Base-by-base conservation (phyloP, 2,329 filamentous ascomycete species). In the Tolypocladium nubicola region DNA sequence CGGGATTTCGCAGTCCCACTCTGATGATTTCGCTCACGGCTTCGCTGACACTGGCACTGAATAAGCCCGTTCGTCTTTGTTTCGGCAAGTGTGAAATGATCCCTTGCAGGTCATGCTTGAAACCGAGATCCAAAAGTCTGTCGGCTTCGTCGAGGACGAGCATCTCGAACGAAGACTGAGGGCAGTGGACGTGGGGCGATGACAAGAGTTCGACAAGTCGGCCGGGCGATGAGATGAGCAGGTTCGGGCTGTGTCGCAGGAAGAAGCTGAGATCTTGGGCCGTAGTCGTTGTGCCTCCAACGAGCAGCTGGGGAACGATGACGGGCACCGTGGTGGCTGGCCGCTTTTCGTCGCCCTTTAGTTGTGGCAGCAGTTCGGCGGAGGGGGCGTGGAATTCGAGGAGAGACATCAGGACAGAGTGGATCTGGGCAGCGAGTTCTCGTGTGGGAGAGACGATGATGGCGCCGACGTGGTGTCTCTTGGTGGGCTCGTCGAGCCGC, bases 81-180 rank as follows among this genome's bases (percentile, higher is more conserved):
- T 99, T 99, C 0, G 94, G 94, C 7, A 99, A 75, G 19, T 88
- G 82, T 0, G 84, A 83, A 26, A 99, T 75, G 45, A 97, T 96
- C 57, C 85, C 89, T 64, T 94, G 90, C 35, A 99, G 73, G 63
- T 96, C 91, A 57, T 89, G 86, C 70, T 95, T 94, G 73, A 99
- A 97, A 7, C 95, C 94, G 26, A 97, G 80, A 72, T 99, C 94
- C 13, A 99, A 78, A 33, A 99, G 76, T 59, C 94, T 82, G 71
- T 99, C 94, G 54, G 93, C 94, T 75, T 99, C 94, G 68, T 99
- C 94, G 40, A 99, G 80, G 4, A 99, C 89, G 13, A 99, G 82
- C 54, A 90, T 84, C 70, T 99, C 93, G 63, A 99, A 97, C 0
- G 89, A 89, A 1, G 89, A 91, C 60, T 93, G 88, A 0, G 90